Evolutionary conservation across 345 rosid species (phyloP).

Genomic region (Dovyalis caffra): DNA sequence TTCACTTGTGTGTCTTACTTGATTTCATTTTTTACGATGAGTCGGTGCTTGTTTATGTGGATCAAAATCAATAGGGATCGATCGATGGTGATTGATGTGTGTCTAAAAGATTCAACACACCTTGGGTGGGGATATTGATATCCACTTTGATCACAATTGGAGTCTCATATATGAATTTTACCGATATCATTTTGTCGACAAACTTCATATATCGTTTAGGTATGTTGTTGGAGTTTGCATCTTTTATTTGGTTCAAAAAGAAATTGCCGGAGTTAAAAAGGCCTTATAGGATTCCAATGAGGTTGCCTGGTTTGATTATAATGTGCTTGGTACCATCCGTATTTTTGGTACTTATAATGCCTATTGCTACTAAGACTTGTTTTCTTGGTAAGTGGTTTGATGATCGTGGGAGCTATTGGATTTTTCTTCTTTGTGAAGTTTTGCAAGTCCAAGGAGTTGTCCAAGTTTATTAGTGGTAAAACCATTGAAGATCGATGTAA

Average conservation of each 20-base stretch:
- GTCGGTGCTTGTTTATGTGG: conserved; percentile 62
- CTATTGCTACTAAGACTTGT: conserved; percentile 56
- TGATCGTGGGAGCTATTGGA: conserved; percentile 60
- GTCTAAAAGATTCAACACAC: conserved; percentile 68
- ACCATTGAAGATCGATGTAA: conserved; percentile 9
- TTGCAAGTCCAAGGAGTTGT: conserved; percentile 45
- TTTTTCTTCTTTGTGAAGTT: conserved; percentile 56
- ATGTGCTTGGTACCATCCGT: conserved; percentile 65
- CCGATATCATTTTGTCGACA: conserved; percentile 55
- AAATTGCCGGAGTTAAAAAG: conserved; percentile 51
- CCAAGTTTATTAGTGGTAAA: conserved; percentile 35
- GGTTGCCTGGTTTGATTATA: conserved; percentile 41
- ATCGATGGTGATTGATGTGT: no score
- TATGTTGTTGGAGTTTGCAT: conserved; percentile 69
- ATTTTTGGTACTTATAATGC: conserved; percentile 53
- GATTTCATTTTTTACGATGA: conserved; percentile 73
- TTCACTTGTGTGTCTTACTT: conserved; percentile 80
- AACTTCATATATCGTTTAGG: conserved; percentile 76
- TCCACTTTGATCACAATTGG: conserved; percentile 50
- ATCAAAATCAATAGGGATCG: conserved; percentile 57
- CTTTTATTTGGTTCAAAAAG: conserved; percentile 61
- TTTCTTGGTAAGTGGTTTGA: conserved; percentile 52
- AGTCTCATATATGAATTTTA: conserved; percentile 51
- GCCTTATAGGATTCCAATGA: conserved; percentile 62
- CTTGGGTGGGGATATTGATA: conserved; percentile 69